phyloP scores from a whole-genome alignment of 805 yeast species.

The Cyberlindnera xylosilytica region DNA sequence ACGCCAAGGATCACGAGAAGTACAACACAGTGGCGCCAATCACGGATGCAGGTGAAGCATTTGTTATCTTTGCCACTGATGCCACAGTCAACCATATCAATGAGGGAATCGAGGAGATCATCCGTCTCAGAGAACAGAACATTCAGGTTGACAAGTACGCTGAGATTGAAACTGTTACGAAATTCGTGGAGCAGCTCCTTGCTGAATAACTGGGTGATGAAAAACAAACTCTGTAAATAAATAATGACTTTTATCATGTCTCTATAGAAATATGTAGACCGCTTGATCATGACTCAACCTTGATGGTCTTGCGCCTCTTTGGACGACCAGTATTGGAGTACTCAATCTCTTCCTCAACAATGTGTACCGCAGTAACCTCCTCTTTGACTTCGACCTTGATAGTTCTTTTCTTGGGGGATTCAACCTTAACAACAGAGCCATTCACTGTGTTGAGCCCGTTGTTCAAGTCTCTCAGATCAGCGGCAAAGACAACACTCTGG shows the following conservation, averaged over 20 bases:
- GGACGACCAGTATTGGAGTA: constrained; percentile 29
- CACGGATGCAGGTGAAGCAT: constrained; percentile 41
- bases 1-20: constrained; percentile 40
- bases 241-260: not conserved
- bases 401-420: constrained; percentile 14
- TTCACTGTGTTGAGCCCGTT: constrained; percentile 52
- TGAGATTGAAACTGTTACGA: constrained; percentile 34
- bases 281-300: constrained; percentile 12
- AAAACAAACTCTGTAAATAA: constrained; percentile 7
- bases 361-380: constrained; percentile 4
- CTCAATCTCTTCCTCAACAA: constrained; percentile 22
- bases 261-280: too few relatives aligned
- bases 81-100: constrained; percentile 37
- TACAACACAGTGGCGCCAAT: constrained; percentile 27
- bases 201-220: constrained; percentile 7
- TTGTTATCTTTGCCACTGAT: constrained; percentile 45
- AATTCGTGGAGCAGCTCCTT: constrained; percentile 22
- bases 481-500: constrained; percentile 88
- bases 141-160: constrained; percentile 30
- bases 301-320: constrained; percentile 23
- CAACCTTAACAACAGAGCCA: constrained; percentile 1
- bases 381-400: constrained; percentile 8
- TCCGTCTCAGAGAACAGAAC: constrained; percentile 43
- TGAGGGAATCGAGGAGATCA: constrained; percentile 39
- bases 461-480: constrained; percentile 70